These are phyloP conservation scores for Anaeromyces robustus DNA, from an alignment of 192 early-diverging fungal species.

Conservation along the genomic window DNA sequence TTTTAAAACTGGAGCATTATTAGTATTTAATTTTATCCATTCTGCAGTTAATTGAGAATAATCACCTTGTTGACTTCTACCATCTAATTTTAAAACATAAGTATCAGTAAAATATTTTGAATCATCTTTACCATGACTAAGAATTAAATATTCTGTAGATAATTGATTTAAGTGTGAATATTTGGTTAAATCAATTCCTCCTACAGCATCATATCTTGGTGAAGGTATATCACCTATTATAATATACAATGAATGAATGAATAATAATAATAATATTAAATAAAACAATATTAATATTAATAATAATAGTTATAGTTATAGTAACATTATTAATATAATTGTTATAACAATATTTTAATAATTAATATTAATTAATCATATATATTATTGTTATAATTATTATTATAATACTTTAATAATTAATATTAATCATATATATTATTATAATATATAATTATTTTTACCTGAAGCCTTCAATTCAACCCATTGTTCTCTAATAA, in stretches of 20 bases:
- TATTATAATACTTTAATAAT: too few relatives aligned
- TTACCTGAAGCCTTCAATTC: background rate
- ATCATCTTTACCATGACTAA: background rate
- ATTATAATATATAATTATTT: too few relatives aligned
- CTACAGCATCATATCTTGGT: background rate
- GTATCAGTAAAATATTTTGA: background rate
- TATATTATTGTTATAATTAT: too few relatives aligned
- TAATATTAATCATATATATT: too few relatives aligned
- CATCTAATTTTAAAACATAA: background rate
- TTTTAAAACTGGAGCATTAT: background rate
- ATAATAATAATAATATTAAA: too few relatives aligned
- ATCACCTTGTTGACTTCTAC: background rate
- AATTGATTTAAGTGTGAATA: background rate
- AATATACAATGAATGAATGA: too few relatives aligned
- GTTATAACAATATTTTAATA: too few relatives aligned
- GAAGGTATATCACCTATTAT: background rate
- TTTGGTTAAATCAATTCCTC: background rate
- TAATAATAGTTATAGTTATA: too few relatives aligned
- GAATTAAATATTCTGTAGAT: background rate
- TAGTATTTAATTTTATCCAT: background rate
- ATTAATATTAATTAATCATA: too few relatives aligned
- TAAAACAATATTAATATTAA: too few relatives aligned
- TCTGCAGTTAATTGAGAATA: background rate
- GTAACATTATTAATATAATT: too few relatives aligned
- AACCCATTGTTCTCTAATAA: background rate